phyloP scores from a whole-genome alignment of 192 early-diverging fungal species.

The Umbelopsis ramanniana region DNA sequence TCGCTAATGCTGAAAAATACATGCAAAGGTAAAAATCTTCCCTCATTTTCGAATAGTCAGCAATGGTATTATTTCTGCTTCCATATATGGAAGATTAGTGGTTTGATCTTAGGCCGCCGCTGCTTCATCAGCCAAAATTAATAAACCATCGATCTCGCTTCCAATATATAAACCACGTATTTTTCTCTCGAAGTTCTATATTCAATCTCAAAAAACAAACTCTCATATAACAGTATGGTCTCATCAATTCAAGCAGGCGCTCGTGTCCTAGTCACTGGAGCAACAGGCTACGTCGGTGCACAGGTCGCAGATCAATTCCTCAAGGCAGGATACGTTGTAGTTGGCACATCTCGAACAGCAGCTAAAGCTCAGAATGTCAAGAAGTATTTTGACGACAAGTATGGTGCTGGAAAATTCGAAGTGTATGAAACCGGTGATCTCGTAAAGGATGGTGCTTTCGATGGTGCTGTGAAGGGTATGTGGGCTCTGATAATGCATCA shows the following conservation, averaged over 20 bases:
- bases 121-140: too few relatives aligned
- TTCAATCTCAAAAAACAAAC: not conserved
- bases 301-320: slow-evolving; percentile 51
- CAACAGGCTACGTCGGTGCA: slow-evolving; percentile 46
- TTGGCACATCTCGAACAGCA: slow-evolving; percentile 44
- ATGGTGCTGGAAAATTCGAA: slow-evolving; percentile 9
- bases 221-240: not conserved
- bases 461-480: slow-evolving; percentile 46
- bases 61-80: too few relatives aligned
- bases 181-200: too few relatives aligned
- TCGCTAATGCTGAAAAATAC: too few relatives aligned
- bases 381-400: not conserved
- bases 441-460: slow-evolving; percentile 38
- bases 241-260: not conserved
- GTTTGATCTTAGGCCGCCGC: too few relatives aligned
- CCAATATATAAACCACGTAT: too few relatives aligned
- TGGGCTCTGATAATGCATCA: not conserved
- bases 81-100: too few relatives aligned
- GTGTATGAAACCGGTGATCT: slow-evolving; percentile 43
- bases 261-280: slow-evolving; percentile 31
- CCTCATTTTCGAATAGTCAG: too few relatives aligned
- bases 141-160: too few relatives aligned
- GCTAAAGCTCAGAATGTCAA: slow-evolving; percentile 26
- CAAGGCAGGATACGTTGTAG: slow-evolving; percentile 41
- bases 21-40: too few relatives aligned